Evolutionary conservation across 2,329 filamentous ascomycete genomes (phyloP), one percentile per base, ranked within the genome.

Genomic region (Fusarium continuum): DNA sequence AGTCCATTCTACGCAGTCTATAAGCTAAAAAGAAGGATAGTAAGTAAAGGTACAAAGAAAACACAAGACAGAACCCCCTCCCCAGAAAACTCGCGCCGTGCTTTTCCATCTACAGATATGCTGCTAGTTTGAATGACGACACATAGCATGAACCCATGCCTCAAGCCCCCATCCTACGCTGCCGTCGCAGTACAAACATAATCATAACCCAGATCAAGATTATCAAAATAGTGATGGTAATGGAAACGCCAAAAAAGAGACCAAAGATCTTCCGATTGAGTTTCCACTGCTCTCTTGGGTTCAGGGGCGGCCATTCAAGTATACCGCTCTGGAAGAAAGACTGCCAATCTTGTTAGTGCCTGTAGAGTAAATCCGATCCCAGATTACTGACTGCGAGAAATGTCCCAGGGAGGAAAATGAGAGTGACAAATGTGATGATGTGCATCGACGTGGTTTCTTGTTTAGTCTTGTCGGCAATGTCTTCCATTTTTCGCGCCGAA

Each of bases 241-340:
- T 40, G 2, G 55, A 61, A 6, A 65, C 41, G 1, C 41, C 40
- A 6, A 54, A 17, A 3, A 65, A 65, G 2, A 65, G 17, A 2
- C 25, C 17, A 5, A 65, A 65, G 1, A 61, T 40, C 4, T 22
- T 10, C 1, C 6, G 16, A 8, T 65, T 59, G 0, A 65, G 26
- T 3, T 28, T 35, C 47, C 47, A 54, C 1, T 20, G 17, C 1
- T 48, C 47, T 11, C 39, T 8, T 4, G 45, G 25, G 2, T 23
- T 13, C 3, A 36, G 5, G 0, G 29, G 19, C 19, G 51, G 39
- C 46, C 51, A 65, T 3, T 65, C 40, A 3, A 65, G 53, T 3
- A 65, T 65, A 16, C 57, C 61, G 2, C 63, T 65, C 6, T 65
- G 63, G 9, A 65, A 65, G 8, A 65, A 65, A 2, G 61, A 38